Conservation (phyloP, 768 basidiomycete species). For the Suillus spraguei region DNA sequence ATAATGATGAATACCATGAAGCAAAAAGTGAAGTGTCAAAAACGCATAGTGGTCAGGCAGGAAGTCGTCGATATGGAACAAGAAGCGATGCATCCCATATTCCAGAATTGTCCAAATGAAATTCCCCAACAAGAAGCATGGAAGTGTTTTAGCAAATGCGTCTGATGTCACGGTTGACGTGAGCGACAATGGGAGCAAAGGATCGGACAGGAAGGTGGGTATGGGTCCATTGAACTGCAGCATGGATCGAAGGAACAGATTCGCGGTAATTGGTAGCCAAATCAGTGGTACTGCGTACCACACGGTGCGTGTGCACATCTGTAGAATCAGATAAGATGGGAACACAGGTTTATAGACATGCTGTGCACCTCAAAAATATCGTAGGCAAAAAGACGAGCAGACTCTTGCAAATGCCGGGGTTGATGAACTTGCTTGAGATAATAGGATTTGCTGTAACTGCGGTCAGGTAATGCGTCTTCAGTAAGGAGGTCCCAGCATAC, state of each 20-base stretch:
- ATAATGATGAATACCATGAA: conserved; percentile 98
- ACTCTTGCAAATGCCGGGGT: conserved; percentile 82
- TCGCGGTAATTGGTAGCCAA: conserved; percentile 86
- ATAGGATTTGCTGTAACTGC: conserved; percentile 74
- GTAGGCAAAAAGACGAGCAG: conserved; percentile 87
- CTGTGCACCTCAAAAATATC: conserved; percentile 72
- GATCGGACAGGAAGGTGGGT: conserved; percentile 61
- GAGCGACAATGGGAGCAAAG: conserved; percentile 54
- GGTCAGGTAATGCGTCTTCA: conserved; percentile 8
- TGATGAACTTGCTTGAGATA: conserved; percentile 98
- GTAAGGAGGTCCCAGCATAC: conserved; percentile 37
- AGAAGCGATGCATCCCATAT: conserved; percentile 91
- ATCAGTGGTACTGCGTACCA: conserved; percentile 94
- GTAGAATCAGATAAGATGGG: conserved; percentile 8
- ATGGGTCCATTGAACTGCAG: conserved; percentile 77
- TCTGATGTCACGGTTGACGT: conserved; percentile 49
- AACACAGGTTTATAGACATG: background rate
- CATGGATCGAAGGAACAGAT: conserved; percentile 81
- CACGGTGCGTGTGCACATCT: conserved; percentile 81
- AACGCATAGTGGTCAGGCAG: conserved; percentile 84
- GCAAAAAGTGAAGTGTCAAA: conserved; percentile 85
- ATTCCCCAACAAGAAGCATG: conserved; percentile 84
- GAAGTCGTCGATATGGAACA: conserved; percentile 91
- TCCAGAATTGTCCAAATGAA: conserved; percentile 94
- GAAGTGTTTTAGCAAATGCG: conserved; percentile 54